A percentile compares a stretch with the other conserved stretches of the same genome.
These are phyloP conservation scores for Nicotiana tabacum DNA, from an alignment of 257 asterid genomes.

Conservation along the genomic window DNA sequence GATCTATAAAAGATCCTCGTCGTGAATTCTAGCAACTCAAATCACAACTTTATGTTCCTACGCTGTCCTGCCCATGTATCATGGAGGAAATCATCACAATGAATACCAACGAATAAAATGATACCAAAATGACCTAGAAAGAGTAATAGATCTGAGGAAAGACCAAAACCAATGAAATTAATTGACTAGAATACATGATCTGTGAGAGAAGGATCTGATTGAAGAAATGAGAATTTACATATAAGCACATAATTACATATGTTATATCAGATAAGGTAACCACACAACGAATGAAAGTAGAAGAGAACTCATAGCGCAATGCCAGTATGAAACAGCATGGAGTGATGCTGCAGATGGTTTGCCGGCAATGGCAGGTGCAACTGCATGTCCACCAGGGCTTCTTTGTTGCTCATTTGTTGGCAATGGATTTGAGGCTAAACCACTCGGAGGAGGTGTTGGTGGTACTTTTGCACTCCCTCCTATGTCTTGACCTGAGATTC, in stretches of 20 bases:
- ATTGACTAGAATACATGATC: neutral
- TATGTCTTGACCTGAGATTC: slow-evolving; percentile 46
- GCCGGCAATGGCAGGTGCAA: slow-evolving; percentile 69
- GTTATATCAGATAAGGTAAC: slow-evolving; percentile 16
- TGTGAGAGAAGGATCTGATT: neutral
- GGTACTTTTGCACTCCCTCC: slow-evolving; percentile 20
- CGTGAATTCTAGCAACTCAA: neutral
- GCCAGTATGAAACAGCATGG: slow-evolving; percentile 8
- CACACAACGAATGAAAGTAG: slow-evolving; percentile 32
- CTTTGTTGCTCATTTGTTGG: slow-evolving; percentile 52
- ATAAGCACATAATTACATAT: slow-evolving; percentile 15
- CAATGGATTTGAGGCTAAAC: slow-evolving; percentile 43
- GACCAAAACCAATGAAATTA: neutral
- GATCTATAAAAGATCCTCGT: neutral
- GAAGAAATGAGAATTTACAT: slow-evolving; percentile 33
- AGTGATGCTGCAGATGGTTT: slow-evolving; percentile 42
- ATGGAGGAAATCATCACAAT: neutral
- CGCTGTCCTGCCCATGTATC: neutral
- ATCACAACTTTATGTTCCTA: neutral
- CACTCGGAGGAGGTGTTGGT: slow-evolving; percentile 40
- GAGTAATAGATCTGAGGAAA: neutral
- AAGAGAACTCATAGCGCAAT: slow-evolving; percentile 23
- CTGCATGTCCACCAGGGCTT: slow-evolving; percentile 31
- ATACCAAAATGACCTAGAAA: neutral
- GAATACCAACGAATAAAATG: neutral